Evolutionary conservation across 2,329 filamentous ascomycete genomes (phyloP), one percentile per base, ranked within the genome.

Genomic region (Diaporthe sp.): DNA sequence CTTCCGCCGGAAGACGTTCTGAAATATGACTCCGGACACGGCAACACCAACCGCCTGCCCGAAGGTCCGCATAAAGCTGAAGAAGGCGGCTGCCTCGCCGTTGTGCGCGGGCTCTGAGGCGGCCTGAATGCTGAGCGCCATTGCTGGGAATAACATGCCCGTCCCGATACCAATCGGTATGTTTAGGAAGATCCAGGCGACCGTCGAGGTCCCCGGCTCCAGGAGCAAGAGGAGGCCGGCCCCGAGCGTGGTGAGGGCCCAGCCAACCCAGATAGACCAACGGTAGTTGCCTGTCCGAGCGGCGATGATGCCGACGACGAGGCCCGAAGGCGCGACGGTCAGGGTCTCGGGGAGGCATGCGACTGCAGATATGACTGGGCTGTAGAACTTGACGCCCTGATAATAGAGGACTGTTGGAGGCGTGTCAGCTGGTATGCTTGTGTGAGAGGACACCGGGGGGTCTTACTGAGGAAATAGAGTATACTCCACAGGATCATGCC

Each of bases 41-140:
- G 92, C 92, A 3, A 94, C 90, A 34, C 92, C 92, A 13, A 94
- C 83, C 0, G 89, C 87, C 80, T 94, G 91, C 0, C 93, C 93
- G 34, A 94, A 88, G 1, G 89, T 88, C 19, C 92, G 89, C 79
- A 92, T 88, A 85, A 95, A 94, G 72, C 88, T 89, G 83, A 92
- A 93, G 85, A 94, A 90, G 15, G 90, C 92, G 1, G 91, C 89
- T 55, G 92, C 88, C 79, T 93, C 89, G 74, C 87, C 86, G 75
- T 87, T 87, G 1, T 86, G 84, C 22, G 77, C 80, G 9, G 84
- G 83, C 15, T 82, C 79, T 1, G 89, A 87, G 0, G 91, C 86
- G 10, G 92, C 92, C 82, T 94, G 92, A 34, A 94, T 88, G 1
- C 90, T 88, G 46, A 93, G 89, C 0, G 86, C 87, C 83, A 93